These are phyloP conservation scores for Neurospora sublineolata DNA, from an alignment of 495 filamentous ascomycete species.

Conservation along the genomic window DNA sequence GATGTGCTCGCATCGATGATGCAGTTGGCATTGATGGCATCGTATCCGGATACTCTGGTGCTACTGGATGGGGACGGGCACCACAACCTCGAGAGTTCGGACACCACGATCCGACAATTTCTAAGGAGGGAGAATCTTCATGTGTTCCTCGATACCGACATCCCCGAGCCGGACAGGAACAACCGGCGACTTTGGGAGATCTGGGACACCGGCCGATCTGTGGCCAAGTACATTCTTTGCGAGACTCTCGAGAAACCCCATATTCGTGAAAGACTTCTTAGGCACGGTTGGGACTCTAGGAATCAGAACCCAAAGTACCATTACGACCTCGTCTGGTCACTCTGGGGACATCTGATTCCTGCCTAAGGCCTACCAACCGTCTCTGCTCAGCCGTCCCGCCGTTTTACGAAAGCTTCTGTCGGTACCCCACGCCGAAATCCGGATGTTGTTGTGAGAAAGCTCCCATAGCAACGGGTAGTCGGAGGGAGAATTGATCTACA, in stretches of 20 bases:
- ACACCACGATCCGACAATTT: not conserved
- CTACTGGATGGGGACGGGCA: not conserved
- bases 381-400: not conserved
- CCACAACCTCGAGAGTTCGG: not conserved
- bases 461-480: not conserved
- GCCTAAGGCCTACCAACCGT: not conserved
- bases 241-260: not conserved
- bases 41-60: not conserved
- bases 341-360: not conserved
- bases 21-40: not conserved
- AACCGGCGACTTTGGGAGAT: not conserved
- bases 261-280: not conserved
- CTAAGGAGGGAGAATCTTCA: not conserved
- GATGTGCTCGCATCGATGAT: not conserved
- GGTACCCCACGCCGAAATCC: not conserved
- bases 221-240: not conserved
- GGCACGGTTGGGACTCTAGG: not conserved
- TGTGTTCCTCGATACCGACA: not conserved
- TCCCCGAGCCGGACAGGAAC: not conserved
- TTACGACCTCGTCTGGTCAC: not conserved
- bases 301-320: not conserved
- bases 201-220: not conserved
- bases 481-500: not conserved
- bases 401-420: not conserved
- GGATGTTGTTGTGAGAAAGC: not conserved